Conservation (phyloP, 2,329 filamentous ascomycete genomes). For the Mycosphaerella sp. region DNA sequence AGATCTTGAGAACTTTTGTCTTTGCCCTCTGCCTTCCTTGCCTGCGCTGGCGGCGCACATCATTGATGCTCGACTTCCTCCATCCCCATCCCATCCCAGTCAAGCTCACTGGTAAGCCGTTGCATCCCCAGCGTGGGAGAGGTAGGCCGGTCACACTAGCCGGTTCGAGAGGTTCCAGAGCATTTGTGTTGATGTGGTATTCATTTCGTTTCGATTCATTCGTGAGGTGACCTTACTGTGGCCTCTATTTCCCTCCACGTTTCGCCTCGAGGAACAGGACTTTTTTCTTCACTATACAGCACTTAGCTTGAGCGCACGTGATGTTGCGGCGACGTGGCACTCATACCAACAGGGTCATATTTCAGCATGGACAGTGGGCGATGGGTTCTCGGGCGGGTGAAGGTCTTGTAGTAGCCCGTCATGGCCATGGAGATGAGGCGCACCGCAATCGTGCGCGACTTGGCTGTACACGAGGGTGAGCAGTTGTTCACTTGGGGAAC, state of each 20-base stretch:
- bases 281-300: constrained; percentile 71
- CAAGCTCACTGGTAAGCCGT: no score
- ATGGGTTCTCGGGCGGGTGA: constrained; percentile 72
- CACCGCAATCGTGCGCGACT: constrained; percentile 87
- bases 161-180: neutral
- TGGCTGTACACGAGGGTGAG: constrained; percentile 49
- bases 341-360: constrained; percentile 90
- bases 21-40: neutral
- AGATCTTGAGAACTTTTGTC: neutral
- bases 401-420: constrained; percentile 95
- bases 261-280: constrained; percentile 95
- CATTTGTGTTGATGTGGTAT: neutral
- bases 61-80: no score
- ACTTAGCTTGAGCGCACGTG: neutral
- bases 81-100: no score
- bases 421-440: constrained; percentile 97
- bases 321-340: neutral
- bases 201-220: neutral
- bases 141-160: neutral
- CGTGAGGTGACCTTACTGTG: no score
- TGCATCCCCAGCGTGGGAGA: no score
- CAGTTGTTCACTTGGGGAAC: neutral
- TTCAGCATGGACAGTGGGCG: constrained; percentile 94
- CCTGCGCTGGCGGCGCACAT: neutral
- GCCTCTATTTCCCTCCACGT: constrained; percentile 52